Evolutionary conservation across 1,139 yeast species (phyloP).

Genomic region (Nakaseomyces uthaithaninus): DNA sequence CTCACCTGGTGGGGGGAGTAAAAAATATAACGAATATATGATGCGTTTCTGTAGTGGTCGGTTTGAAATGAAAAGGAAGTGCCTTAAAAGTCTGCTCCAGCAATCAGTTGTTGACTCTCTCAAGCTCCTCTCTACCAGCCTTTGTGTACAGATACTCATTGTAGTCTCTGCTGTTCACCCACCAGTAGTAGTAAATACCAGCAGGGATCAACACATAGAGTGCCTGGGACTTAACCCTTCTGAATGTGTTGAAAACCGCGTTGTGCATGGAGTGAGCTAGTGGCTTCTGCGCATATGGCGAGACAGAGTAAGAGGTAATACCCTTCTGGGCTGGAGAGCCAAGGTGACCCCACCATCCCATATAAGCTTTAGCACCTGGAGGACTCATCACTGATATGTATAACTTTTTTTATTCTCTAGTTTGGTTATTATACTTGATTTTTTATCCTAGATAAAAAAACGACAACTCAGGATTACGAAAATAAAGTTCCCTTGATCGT

Average conservation of each 20-base stretch:
- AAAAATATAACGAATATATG: neutral
- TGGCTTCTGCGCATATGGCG: conserved; percentile 92
- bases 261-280: conserved; percentile 78
- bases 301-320: conserved; percentile 75
- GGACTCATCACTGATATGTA: conserved; percentile 39
- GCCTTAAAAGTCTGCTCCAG: too few species aligned
- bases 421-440: neutral
- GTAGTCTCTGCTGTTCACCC: conserved; percentile 84
- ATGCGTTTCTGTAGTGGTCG: neutral
- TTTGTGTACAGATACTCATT: conserved; percentile 94
- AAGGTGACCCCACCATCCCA: conserved; percentile 96
- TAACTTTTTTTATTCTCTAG: neutral
- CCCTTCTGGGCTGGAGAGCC: conserved; percentile 87
- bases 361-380: conserved; percentile 67
- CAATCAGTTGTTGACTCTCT: conserved; percentile 54
- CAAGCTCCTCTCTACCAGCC: conserved; percentile 93
- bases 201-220: conserved; percentile 74
- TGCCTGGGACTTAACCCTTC: conserved; percentile 86
- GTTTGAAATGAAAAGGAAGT: too few species aligned
- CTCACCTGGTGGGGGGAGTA: too few species aligned
- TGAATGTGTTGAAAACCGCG: conserved; percentile 86
- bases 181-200: conserved; percentile 72
- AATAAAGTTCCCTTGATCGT: too few species aligned
- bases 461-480: too few species aligned
- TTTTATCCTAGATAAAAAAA: neutral